Evolutionary conservation across 495 filamentous ascomycete species (phyloP), one percentile per base, ranked within the genome.

Genomic region (Pseudevernia furfuracea): DNA sequence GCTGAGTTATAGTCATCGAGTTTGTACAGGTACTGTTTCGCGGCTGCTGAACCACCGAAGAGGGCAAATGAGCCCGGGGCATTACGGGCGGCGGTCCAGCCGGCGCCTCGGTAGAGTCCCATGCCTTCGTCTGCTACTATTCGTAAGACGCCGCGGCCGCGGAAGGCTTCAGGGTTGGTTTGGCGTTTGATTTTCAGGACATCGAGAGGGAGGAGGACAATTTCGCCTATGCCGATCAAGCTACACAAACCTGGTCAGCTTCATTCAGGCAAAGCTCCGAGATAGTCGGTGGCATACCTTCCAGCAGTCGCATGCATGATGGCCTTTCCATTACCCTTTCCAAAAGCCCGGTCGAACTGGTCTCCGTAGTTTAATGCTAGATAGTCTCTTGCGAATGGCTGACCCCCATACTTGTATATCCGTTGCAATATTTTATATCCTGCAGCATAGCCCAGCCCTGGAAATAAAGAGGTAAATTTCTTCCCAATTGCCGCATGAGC

Each of bases 151-250:
- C 95, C 95, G 71, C 94, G 88, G 68, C 93, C 92, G 64, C 92
- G 83, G 85, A 99, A 99, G 52, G 94, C 92, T 71, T 97, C 94
- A 39, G 94, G 94, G 82, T 99, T 99, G 44, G 94, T 99, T 79
- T 99, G 94, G 69, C 94, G 88, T 82, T 97, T 97, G 81, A 99
- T 99, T 83, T 99, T 99, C 32, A 99, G 81, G 17, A 99, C 94
- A 70, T 99, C 94, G 39, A 99, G 84, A 49, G 94, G 94, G 30
- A 99, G 83, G 5, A 99, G 81, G 65, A 99, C 82, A 68, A 99
- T 94, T 80, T 99, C 94, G 69, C 94, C 95, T 68, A 97, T 93
- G 72, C 94, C 94, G 71, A 97, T 96, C 67, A 99, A 69, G 80
- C 89, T 93, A 9, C 21, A 21, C 48, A 8, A 15, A 6, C 4